Base-by-base conservation (phyloP, 116 monocot genomes). In the Dioscorea cayenensis region DNA sequence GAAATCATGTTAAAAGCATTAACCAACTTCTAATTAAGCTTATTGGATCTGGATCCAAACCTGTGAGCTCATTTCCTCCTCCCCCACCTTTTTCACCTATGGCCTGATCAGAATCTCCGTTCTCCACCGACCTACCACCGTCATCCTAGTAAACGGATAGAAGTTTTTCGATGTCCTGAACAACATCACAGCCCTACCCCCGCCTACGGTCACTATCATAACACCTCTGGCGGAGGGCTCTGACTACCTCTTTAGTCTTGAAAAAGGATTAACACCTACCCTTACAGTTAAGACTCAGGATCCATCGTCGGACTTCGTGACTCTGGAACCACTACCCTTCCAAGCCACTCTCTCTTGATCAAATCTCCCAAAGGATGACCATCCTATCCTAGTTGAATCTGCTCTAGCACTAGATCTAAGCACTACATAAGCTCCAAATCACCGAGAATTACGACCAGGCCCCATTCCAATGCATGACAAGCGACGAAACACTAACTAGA, bases 161-260 rank as follows among this genome's bases (percentile, higher is more conserved):
- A 25, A 25, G 73, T 84, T 82, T 20, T 58, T 82, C 23, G 86
- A 86, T 9, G 76, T 69, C 18, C 80, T 82, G 52, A 72, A 87
- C 68, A 52, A 80, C 11, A 37, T 81, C 36, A 0, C n/a, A 4
- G 63, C 48, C 28, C 13, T 20, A 74, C 9, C 72, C 64, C 7
- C 69, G 43, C 60, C 62, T 14, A 17, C 43, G 10, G 52, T 32
- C 80, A 16, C 48, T 63, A 7, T 29, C 70, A 55, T 38, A 38
- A 21, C 2, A 27, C 51, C 12, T 2, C 64, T 67, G 9, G 62
- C 13, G 0, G 28, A 60, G 32, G 75, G 69, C 36, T 79, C 82
- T 0, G 84, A 87, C 64, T 84, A 67, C 59, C 64, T 88, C 14
- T 88, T 82, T 68, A 84, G 77, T 25, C 67, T 82, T 14, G 84